Conservation (phyloP, 108 stramenopile genomes). For the Nitzschia sp. region DNA sequence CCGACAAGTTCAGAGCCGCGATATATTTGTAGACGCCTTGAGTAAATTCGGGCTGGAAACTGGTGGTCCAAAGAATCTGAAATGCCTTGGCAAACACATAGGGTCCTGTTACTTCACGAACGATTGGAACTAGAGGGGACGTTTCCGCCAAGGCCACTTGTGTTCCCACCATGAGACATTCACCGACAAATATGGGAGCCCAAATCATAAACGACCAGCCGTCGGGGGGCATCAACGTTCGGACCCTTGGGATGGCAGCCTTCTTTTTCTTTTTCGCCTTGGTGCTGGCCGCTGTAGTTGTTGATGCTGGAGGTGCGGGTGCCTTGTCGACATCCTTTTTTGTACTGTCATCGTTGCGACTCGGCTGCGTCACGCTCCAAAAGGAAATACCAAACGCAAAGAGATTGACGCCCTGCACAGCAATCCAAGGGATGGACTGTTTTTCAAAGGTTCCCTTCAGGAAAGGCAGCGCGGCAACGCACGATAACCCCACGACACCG, state of each 20-base stretch:
- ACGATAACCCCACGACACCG: slow-evolving; percentile 6
- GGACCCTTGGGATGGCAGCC: not conserved
- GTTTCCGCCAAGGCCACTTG: slow-evolving; percentile 30
- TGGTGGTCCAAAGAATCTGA: slow-evolving; percentile 72
- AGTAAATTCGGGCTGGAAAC: slow-evolving; percentile 61
- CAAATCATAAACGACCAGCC: slow-evolving; percentile 82
- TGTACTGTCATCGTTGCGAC: not conserved
- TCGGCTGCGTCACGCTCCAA: slow-evolving; percentile 14
- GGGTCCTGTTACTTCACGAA: slow-evolving; percentile 50
- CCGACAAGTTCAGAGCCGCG: slow-evolving; percentile 50
- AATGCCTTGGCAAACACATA: slow-evolving; percentile 64
- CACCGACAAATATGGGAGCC: slow-evolving; percentile 79
- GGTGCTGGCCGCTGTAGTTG: not conserved
- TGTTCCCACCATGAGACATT: slow-evolving; percentile 44
- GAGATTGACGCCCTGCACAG: slow-evolving; percentile 14
- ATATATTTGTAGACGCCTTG: slow-evolving; percentile 58
- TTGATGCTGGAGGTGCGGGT: not conserved
- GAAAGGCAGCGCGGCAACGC: slow-evolving; percentile 2
- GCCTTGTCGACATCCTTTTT: not conserved
- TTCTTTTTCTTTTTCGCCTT: slow-evolving; percentile 2
- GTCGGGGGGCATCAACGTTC: slow-evolving; percentile 65
- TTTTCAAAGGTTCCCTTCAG: slow-evolving; percentile 2
- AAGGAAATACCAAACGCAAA: slow-evolving; percentile 12
- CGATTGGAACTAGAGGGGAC: slow-evolving; percentile 6
- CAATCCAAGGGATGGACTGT: slow-evolving; percentile 5